Conservation (phyloP, 352 stramenopile species). For the Elongisporangium anandrum region DNA sequence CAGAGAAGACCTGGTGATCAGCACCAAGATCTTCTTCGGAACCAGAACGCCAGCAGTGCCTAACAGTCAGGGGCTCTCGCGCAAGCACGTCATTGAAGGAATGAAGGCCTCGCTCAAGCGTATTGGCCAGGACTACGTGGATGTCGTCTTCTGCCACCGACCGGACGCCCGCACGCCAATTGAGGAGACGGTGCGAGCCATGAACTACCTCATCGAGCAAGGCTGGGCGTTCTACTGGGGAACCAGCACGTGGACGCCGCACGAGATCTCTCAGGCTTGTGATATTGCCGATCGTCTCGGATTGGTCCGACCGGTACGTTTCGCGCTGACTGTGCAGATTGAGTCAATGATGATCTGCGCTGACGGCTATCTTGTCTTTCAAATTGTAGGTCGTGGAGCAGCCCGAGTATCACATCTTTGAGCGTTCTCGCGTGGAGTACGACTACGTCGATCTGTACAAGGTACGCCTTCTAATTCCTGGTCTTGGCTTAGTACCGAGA, state of each 20-base stretch:
- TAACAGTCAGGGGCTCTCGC: conserved; percentile 22
- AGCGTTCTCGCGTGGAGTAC: conserved; percentile 14
- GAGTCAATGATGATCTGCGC: too few relatives aligned
- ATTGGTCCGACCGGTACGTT: conserved; percentile 13
- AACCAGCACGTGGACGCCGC: conserved; percentile 33
- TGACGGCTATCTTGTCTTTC: too few relatives aligned
- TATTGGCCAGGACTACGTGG: conserved; percentile 38
- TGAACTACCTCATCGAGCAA: conserved; percentile 32
- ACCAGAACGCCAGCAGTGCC: conserved; percentile 8
- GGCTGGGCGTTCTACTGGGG: conserved; percentile 46
- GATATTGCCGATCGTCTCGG: conserved; percentile 12
- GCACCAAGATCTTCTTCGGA: conserved; percentile 49
- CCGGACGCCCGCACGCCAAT: conserved; percentile 26
- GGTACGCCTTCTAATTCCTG: conserved; percentile 37
- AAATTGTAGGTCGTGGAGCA: conserved; percentile 21
- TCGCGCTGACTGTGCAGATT: too few relatives aligned
- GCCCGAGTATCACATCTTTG: conserved; percentile 30
- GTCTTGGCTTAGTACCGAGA: too few relatives aligned
- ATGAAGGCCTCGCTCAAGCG: conserved; percentile 34
- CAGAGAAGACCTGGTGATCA: conserved; percentile 42
- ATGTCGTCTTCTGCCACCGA: conserved; percentile 36
- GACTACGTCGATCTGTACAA: conserved; percentile 16
- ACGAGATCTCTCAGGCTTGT: conserved; percentile 34
- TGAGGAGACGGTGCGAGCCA: conserved; percentile 36
- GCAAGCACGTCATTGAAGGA: conserved; percentile 48